Conservation (phyloP, 176 grass and related monocot genomes). For the Saccharum spontaneum region DNA sequence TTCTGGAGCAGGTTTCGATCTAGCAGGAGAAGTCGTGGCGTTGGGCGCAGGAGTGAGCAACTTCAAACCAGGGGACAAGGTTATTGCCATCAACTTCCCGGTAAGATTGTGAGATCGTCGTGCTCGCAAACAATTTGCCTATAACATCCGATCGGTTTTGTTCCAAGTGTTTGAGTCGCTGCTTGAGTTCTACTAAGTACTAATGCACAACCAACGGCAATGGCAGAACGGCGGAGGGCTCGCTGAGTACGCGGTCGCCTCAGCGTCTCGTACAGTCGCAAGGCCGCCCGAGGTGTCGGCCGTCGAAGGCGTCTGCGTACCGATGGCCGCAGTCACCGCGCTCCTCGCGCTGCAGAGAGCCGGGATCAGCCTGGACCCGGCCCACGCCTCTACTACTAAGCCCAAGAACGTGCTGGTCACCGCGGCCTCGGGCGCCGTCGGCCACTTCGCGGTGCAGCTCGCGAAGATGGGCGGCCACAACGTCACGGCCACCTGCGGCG, state of each 20-base stretch:
- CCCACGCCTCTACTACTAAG: background rate
- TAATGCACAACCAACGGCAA: too few species aligned
- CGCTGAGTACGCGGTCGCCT: constrained; percentile 57
- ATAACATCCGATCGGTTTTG: background rate
- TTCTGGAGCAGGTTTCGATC: constrained; percentile 16
- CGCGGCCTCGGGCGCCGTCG: constrained; percentile 77
- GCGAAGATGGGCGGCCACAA: constrained; percentile 57
- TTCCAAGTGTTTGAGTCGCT: background rate
- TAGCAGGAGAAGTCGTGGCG: constrained; percentile 48
- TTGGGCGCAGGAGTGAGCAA: constrained; percentile 52
- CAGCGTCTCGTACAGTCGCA: constrained; percentile 28
- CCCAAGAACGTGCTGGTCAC: constrained; percentile 63
- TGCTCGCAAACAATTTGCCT: background rate
- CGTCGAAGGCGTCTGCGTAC: constrained; percentile 52
- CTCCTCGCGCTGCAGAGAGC: constrained; percentile 55
- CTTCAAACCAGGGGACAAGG: constrained; percentile 83
- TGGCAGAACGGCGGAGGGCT: background rate
- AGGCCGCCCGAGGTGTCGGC: constrained; percentile 58
- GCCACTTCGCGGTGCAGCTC: constrained; percentile 78
- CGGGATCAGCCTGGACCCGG: constrained; percentile 20
- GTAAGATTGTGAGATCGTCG: constrained; percentile 14
- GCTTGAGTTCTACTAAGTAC: too few species aligned
- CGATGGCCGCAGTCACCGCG: constrained; percentile 46
- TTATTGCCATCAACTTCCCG: constrained; percentile 56
- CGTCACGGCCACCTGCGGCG: constrained; percentile 78